A percentile compares a stretch with the other conserved stretches of the same genome.
These are phyloP conservation scores for Epichloe baconii DNA, from an alignment of 2,329 filamentous ascomycete species.

Conservation along the genomic window DNA sequence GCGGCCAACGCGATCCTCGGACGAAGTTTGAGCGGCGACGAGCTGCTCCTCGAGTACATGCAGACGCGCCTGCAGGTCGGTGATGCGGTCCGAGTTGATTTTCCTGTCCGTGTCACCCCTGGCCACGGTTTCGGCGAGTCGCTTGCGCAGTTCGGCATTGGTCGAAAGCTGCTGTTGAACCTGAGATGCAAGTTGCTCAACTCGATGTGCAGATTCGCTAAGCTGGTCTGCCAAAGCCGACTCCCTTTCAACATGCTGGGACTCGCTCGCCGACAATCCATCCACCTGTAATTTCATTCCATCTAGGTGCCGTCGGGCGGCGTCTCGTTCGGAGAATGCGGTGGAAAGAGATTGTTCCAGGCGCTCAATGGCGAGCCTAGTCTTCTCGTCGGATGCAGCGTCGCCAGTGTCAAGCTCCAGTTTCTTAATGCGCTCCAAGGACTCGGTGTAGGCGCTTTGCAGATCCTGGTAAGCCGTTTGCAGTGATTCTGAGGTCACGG, in stretches of 20 bases:
- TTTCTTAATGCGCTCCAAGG: constrained; percentile 51
- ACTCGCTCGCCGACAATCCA: constrained; percentile 42
- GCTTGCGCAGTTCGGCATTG: constrained; percentile 62
- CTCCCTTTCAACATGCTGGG: constrained; percentile 44
- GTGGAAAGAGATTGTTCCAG: constrained; percentile 56
- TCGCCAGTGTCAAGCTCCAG: constrained; percentile 39
- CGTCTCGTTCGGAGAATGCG: constrained; percentile 58
- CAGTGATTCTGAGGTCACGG: constrained; percentile 57
- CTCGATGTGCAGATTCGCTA: constrained; percentile 57
- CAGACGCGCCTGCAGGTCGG: constrained; percentile 67
- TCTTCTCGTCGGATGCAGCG: constrained; percentile 38
- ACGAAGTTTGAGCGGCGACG: constrained; percentile 67
- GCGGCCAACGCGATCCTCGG: constrained; percentile 68
- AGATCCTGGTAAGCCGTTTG: constrained; percentile 63
- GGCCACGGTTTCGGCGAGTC: constrained; percentile 65
- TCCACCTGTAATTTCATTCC: constrained; percentile 50
- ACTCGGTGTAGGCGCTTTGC: constrained; percentile 55
- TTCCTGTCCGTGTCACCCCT: constrained; percentile 78
- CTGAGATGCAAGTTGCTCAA: constrained; percentile 67
- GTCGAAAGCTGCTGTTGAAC: constrained; percentile 69
- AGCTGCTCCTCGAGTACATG: constrained; percentile 75
- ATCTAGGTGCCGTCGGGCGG: constrained; percentile 52
- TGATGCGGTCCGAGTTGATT: constrained; percentile 68
- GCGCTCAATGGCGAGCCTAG: constrained; percentile 46
- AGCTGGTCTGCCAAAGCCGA: constrained; percentile 56